These are phyloP conservation scores for Microbotryomycetes sp. DNA, from an alignment of 1,284 basidiomycete genomes.

Conservation along the genomic window DNA sequence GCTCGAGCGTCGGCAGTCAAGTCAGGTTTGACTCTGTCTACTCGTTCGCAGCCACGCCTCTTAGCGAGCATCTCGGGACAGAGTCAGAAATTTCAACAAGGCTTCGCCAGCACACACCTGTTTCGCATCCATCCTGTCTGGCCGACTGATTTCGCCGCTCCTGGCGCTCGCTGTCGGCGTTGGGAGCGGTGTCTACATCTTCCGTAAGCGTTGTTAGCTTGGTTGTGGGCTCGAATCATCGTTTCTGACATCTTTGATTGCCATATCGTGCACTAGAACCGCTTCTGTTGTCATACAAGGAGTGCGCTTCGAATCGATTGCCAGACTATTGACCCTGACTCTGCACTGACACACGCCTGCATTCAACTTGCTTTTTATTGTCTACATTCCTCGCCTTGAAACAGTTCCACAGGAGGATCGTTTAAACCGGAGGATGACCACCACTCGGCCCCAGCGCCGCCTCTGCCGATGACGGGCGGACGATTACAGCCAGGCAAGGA, in stretches of 20 bases:
- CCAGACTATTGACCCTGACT: neutral
- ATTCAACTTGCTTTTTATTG: neutral
- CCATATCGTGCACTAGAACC: conserved; percentile 31
- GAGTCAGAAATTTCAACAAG: no score
- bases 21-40: no score
- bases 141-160: conserved; percentile 14
- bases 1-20: no score
- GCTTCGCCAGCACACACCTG: no score
- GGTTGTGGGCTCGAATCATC: no score
- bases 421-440: conserved; percentile 31
- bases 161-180: conserved; percentile 20
- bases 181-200: conserved; percentile 23
- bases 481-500: conserved; percentile 17
- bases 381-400: no score
- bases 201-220: conserved; percentile 14
- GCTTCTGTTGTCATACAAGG: conserved; percentile 24
- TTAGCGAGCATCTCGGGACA: no score
- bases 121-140: neutral
- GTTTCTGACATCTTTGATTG: no score
- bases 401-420: conserved; percentile 24
- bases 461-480: conserved; percentile 18
- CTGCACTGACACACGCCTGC: neutral
- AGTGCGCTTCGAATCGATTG: neutral
- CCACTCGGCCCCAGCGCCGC: conserved; percentile 25
- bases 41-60: no score